phyloP scores from a whole-genome alignment of 371 early-diverging fungal species.

The Vittaforma corneae region DNA sequence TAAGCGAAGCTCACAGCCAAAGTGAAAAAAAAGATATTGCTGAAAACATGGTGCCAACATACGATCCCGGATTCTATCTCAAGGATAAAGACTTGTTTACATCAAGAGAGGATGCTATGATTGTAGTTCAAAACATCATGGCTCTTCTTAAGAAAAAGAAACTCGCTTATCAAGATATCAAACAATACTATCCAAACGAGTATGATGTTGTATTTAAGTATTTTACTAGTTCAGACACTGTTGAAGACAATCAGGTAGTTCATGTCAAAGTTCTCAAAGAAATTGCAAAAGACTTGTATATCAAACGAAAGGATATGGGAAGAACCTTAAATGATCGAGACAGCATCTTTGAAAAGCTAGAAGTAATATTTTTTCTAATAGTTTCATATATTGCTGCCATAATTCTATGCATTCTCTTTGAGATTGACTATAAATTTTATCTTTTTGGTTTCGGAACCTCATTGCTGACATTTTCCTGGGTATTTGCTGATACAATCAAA shows the following conservation, averaged over 20 bases:
- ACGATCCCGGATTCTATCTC: slow-evolving; percentile 50
- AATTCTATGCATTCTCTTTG: slow-evolving; percentile 47
- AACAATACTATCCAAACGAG: slow-evolving; percentile 39
- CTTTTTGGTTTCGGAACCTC: slow-evolving; percentile 52
- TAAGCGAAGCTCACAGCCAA: slow-evolving; percentile 29
- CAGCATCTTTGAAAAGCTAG: slow-evolving; percentile 51
- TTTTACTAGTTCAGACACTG: slow-evolving; percentile 14
- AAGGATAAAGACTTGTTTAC: slow-evolving; percentile 45
- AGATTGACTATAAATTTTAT: slow-evolving; percentile 50
- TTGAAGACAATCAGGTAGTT: slow-evolving; percentile 14
- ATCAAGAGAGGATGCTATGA: slow-evolving; percentile 40
- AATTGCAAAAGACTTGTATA: slow-evolving; percentile 19
- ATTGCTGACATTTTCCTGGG: slow-evolving; percentile 57
- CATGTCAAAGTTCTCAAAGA: slow-evolving; percentile 30
- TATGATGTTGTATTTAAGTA: slow-evolving; percentile 32
- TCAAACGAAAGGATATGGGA: slow-evolving; percentile 49
- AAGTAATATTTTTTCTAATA: slow-evolving; percentile 42
- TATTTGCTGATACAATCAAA: slow-evolving; percentile 58
- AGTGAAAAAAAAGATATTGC: slow-evolving; percentile 13
- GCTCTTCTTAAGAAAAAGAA: slow-evolving; percentile 30
- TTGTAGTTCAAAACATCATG: slow-evolving; percentile 48
- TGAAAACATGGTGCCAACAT: slow-evolving; percentile 25
- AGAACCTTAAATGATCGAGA: slow-evolving; percentile 56
- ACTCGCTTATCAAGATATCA: slow-evolving; percentile 26
- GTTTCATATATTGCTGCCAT: slow-evolving; percentile 38